phyloP scores from a whole-genome alignment of 805 yeast genomes.

The Kluyveromyces aestuarii region DNA sequence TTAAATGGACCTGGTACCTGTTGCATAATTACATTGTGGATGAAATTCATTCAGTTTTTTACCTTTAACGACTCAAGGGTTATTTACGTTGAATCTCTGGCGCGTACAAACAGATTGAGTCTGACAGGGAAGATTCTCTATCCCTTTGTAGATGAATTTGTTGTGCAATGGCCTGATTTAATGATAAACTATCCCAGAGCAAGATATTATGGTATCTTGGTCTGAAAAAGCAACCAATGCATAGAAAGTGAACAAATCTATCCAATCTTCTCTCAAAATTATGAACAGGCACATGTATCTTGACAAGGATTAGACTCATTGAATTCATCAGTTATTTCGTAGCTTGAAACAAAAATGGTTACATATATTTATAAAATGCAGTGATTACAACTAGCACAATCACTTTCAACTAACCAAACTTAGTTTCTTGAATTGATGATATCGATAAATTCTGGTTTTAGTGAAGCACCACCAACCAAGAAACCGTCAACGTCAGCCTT shows the following conservation, averaged over 20 bases:
- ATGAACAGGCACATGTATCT: too few species aligned
- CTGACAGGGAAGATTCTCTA: slow-evolving; percentile 64
- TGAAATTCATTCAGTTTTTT: slow-evolving; percentile 18
- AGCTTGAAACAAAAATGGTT: slow-evolving; percentile 2
- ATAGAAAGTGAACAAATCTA: too few species aligned
- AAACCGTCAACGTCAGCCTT: slow-evolving; percentile 94
- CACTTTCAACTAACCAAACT: slow-evolving; percentile 4
- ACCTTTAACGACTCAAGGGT: slow-evolving; percentile 50
- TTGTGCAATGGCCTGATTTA: slow-evolving; percentile 84
- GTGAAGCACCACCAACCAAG: slow-evolving; percentile 98
- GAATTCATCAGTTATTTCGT: slow-evolving; percentile 1
- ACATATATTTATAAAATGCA: too few species aligned
- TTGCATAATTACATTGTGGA: slow-evolving; percentile 24
- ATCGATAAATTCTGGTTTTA: slow-evolving; percentile 96
- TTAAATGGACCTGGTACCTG: slow-evolving; percentile 34
- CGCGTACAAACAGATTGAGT: slow-evolving; percentile 69
- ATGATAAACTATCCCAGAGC: slow-evolving; percentile 38
- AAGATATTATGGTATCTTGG: slow-evolving; percentile 72
- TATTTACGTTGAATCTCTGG: slow-evolving; percentile 78
- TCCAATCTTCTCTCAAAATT: too few species aligned
- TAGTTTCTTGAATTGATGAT: slow-evolving; percentile 87
- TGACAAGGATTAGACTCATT: background rate
- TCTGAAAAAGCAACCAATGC: slow-evolving; percentile 30
- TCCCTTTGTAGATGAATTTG: slow-evolving; percentile 64
- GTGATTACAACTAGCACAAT: too few species aligned